A percentile compares a stretch with the other conserved stretches of the same genome.
Conservation (phyloP, 768 basidiomycete species). For the Lactifluus hygrophoroides region DNA sequence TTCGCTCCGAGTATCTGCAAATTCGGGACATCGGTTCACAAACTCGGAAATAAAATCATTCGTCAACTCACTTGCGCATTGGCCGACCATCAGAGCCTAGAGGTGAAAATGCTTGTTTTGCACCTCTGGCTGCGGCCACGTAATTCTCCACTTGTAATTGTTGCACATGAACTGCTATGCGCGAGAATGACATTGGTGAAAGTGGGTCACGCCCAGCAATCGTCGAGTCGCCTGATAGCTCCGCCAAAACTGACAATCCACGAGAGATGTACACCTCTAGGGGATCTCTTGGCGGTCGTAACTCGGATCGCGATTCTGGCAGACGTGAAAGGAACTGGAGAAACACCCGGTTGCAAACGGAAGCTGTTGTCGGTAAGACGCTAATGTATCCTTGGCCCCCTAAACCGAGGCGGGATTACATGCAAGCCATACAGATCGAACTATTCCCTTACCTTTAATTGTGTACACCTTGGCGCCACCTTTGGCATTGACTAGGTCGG, state of each 20-base stretch:
- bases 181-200: slow-evolving; percentile 17
- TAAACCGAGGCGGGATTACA: background rate
- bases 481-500: slow-evolving; percentile 10
- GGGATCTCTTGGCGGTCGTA: slow-evolving; percentile 2
- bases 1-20: slow-evolving; percentile 16
- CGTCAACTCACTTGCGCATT: slow-evolving; percentile 13
- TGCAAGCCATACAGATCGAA: background rate
- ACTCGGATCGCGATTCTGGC: slow-evolving; percentile 3
- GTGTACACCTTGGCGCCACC: slow-evolving; percentile 12
- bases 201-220: slow-evolving; percentile 13
- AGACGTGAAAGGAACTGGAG: slow-evolving; percentile 20
- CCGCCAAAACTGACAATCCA: slow-evolving; percentile 6
- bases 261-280: slow-evolving; percentile 1
- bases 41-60: background rate
- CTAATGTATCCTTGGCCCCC: slow-evolving; percentile 20
- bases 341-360: slow-evolving; percentile 21
- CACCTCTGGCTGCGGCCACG: slow-evolving; percentile 3
- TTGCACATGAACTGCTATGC: slow-evolving; percentile 9
- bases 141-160: slow-evolving; percentile 13
- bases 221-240: background rate
- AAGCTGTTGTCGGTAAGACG: slow-evolving; percentile 19
- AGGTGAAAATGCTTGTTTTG: slow-evolving; percentile 7
- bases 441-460: slow-evolving; percentile 6
- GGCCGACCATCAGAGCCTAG: slow-evolving; percentile 15
- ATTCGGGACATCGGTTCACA: background rate